Evolutionary conservation across 495 filamentous ascomycete species (phyloP), one percentile per base, ranked within the genome.

Genomic region (Talaromyces adpressus): DNA sequence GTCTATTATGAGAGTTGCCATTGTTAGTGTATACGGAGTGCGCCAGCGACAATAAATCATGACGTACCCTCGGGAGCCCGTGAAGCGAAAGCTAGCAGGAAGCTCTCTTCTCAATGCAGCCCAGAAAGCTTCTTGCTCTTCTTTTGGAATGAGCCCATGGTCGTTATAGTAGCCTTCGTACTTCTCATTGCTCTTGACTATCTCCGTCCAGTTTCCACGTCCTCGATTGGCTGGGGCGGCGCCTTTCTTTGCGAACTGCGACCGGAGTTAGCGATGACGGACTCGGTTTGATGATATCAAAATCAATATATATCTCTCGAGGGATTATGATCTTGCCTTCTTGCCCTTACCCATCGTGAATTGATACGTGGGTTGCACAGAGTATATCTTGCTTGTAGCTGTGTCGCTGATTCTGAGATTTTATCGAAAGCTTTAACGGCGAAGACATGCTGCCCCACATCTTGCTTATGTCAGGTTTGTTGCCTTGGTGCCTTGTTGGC

Each of bases 71-170:
- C 91, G 92, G 3, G 91, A 96, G 6, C 94, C 93, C 57, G 92
- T 91, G 75, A 98, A 98, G 39, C 95, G 84, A 81, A 97, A 98
- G 74, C 91, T 95, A 77, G 94, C 97, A 53, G 94, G 94, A 2
- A 98, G 81, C 68, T 97, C 93, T 66, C 87, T 80, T 62, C 85
- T 82, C 67, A 98, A 75, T 5, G 89, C 80, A 6, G 79, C 77
- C 94, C 94, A 98, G 76, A 98, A 98, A 3, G 83, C 80, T 23
- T 84, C 78, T 62, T 79, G 81, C 75, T 97, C 93, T 18, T 85
- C 83, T 36, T 91, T 89, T 11, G 84, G 78, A 4, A 97, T 73
- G 32, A 92, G 80, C 0, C 88, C 82, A 16, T 91, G 81, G 61
- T 79, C 73, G 73, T 95, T 89, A 79, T 98, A 98, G 78, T 87